These are phyloP conservation scores for Arthrobotrys pseudoclavata DNA, from an alignment of 2,329 filamentous ascomycete genomes.

Conservation along the genomic window DNA sequence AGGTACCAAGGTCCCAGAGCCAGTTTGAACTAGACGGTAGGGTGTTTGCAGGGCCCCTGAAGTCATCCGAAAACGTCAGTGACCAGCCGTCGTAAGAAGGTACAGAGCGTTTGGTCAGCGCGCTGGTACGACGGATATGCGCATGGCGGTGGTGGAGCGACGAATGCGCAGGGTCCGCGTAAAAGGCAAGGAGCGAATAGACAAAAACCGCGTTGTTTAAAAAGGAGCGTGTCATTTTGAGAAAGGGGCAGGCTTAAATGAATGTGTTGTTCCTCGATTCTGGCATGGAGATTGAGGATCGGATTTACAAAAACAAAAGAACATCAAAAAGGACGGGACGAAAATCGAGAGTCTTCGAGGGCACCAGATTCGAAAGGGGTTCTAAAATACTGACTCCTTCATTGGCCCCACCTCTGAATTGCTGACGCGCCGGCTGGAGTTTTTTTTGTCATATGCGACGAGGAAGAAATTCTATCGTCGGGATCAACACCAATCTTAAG, in stretches of 20 bases:
- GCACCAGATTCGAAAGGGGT: neutral
- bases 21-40: slow-evolving; percentile 67
- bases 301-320: slow-evolving; percentile 1
- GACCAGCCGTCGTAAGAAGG: slow-evolving; percentile 43
- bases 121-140: slow-evolving; percentile 6
- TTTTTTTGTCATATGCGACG: neutral
- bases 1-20: slow-evolving; percentile 68
- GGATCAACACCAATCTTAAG: slow-evolving; percentile 13
- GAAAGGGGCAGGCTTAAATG: slow-evolving; percentile 29
- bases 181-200: slow-evolving; percentile 27
- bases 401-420: neutral
- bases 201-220: slow-evolving; percentile 41
- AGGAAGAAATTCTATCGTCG: neutral
- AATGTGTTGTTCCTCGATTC: slow-evolving; percentile 28
- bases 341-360: neutral
- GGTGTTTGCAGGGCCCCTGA: slow-evolving; percentile 64
- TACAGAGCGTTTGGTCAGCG: slow-evolving; percentile 14
- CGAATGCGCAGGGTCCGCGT: slow-evolving; percentile 1
- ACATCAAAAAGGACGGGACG: slow-evolving; percentile 7
- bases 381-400: neutral
- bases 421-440: neutral
- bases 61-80: slow-evolving; percentile 65
- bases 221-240: slow-evolving; percentile 55
- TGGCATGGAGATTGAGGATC: slow-evolving; percentile 5
- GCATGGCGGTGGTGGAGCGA: slow-evolving; percentile 26